phyloP scores from a whole-genome alignment of 208 protist species.

The Trichomonas vaginalis region DNA sequence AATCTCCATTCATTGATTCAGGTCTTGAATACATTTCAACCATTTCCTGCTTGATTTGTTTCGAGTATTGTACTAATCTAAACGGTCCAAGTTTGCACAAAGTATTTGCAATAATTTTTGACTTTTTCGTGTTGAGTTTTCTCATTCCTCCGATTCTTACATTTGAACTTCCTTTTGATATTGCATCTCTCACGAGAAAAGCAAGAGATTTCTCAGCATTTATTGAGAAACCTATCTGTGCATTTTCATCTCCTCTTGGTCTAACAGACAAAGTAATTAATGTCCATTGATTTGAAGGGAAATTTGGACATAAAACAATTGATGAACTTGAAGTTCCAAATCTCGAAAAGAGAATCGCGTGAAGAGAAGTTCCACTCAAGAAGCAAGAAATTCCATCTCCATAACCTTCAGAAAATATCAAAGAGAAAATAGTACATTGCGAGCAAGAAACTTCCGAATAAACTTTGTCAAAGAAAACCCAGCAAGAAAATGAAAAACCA shows the following conservation, averaged over 20 bases:
- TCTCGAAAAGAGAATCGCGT: not conserved
- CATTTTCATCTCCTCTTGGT: not conserved
- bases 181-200: not conserved
- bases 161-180: not conserved
- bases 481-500: not conserved
- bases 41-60: not conserved
- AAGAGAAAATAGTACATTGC: not conserved
- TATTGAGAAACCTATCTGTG: not conserved
- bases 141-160: not conserved
- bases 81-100: not conserved
- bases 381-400: not conserved
- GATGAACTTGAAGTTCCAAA: not conserved
- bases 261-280: not conserved
- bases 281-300: not conserved
- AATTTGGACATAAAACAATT: not conserved
- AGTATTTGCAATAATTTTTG: not conserved
- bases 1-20: not conserved
- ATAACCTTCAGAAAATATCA: not conserved
- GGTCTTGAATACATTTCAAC: not conserved
- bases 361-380: not conserved
- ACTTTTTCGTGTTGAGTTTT: not conserved
- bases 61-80: not conserved
- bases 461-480: not conserved
- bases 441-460: not conserved
- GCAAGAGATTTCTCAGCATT: not conserved